These are phyloP conservation scores for Paramecium tetraurelia DNA, from an alignment of 73 alveolate species.

Conservation along the genomic window DNA sequence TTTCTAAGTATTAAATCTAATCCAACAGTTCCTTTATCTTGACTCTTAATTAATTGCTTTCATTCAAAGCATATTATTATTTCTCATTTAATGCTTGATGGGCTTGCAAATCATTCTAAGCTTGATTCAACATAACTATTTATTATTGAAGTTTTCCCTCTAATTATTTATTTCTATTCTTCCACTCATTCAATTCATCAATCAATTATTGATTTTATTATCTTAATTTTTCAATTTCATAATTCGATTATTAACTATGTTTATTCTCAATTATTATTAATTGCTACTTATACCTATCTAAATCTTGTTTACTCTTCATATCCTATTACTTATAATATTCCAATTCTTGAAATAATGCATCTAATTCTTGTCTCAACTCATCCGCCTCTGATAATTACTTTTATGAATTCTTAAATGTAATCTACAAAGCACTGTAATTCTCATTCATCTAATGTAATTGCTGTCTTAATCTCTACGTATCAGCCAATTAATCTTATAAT, in stretches of 20 bases:
- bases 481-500: not conserved
- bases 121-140: not conserved
- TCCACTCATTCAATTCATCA: not conserved
- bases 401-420: not conserved
- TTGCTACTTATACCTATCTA: not conserved
- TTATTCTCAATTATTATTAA: not conserved
- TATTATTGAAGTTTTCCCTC: not conserved
- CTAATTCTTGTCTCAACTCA: not conserved
- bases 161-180: not conserved
- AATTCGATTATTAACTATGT: not conserved
- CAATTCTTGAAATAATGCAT: not conserved
- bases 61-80: not conserved
- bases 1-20: not conserved
- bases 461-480: not conserved
- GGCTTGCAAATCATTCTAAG: not conserved
- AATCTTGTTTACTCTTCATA: not conserved
- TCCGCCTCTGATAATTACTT: not conserved
- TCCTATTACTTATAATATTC: not conserved
- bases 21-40: not conserved
- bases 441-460: constrained; percentile 12
- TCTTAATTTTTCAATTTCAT: constrained; percentile 26
- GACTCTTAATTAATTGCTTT: not conserved
- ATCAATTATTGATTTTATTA: not conserved
- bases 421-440: not conserved
- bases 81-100: not conserved